phyloP scores from a whole-genome alignment of 73 alveolate genomes.

The Stentor roeselii region DNA sequence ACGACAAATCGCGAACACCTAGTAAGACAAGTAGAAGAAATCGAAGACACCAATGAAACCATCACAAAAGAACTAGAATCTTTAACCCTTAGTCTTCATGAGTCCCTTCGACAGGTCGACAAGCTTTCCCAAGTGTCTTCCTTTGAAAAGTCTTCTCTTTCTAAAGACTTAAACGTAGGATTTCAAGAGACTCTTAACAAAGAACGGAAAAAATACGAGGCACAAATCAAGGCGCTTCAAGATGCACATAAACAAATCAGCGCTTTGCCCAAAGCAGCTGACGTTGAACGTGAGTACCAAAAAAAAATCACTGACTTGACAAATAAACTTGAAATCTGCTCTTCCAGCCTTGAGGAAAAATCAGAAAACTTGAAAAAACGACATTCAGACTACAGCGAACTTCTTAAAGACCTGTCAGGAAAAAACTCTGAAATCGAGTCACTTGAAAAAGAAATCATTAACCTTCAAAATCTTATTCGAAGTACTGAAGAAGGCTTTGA shows the following conservation, averaged over 20 bases:
- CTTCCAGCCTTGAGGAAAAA: not conserved
- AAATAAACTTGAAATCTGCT: not conserved
- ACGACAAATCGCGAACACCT: conserved; percentile 23
- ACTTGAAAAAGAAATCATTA: not conserved
- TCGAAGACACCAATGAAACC: not conserved
- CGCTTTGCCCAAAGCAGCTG: conserved; percentile 15
- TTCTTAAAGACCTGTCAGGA: not conserved
- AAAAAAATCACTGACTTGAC: not conserved
- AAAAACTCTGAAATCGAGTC: not conserved
- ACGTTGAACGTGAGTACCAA: conserved; percentile 1
- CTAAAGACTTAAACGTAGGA: not conserved
- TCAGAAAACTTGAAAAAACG: not conserved
- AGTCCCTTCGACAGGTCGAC: not conserved
- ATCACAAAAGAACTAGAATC: not conserved
- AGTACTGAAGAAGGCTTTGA: not conserved
- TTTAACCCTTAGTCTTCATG: not conserved
- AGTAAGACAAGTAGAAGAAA: not conserved
- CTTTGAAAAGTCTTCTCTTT: not conserved
- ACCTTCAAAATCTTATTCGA: not conserved
- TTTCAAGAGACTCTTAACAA: not conserved
- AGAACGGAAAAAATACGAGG: conserved; percentile 17
- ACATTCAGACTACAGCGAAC: not conserved
- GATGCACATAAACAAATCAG: not conserved
- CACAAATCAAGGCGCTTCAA: conserved; percentile 16
- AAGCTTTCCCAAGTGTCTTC: not conserved